Base-by-base conservation (phyloP, 331 rosid genomes). In the Pyrus hybrid region DNA sequence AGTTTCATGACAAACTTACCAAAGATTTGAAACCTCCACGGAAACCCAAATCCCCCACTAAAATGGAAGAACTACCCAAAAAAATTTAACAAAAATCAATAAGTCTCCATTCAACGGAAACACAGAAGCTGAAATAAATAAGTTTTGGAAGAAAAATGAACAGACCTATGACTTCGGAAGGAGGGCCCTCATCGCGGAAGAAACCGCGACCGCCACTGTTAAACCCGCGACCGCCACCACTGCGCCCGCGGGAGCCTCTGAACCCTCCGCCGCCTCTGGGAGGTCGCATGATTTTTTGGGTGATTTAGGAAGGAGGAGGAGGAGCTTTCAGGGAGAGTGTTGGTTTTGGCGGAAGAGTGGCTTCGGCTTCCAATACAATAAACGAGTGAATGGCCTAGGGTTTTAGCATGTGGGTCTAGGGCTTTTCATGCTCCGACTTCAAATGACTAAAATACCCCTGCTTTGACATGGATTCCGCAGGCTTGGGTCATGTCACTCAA, bases 131-230 rank as follows among this genome's bases (percentile, higher is more conserved):
- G 43, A 41, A 3, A 75, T 10, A 41, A 41, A 10, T 41, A 41
- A 41, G 47, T 41, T 41, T 41, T 41, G 14, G 14, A 61, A 63
- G 57, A 25, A 28, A 30, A n/a, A 28, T 1, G 53, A 58, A 90
- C 95, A n/a, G 5, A 91, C 97, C 99, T 56, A 90, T 82, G 56
- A 95, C 99, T 81, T 95, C 92, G 13, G 93, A 43, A 1, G 99
- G 99, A 32, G 99, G 99, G 3, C 98, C 99, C 80, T 95, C 99
- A 23, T 95, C 99, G 16, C 97, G 97, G 51, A 79, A 95, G 32
- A 76, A 61, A 8, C 91, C 82, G 13, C 80, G 80, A 35, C 80
- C 70, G 12, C 92, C 86, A 1, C 97, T 93, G 51, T 93, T 25
- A 17, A 87, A 82, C 16, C 89, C 83, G 0, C 87, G 80, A 1